Base-by-base conservation (phyloP, 371 early-diverging fungal genomes). In the Dichotomocladium elegans region DNA sequence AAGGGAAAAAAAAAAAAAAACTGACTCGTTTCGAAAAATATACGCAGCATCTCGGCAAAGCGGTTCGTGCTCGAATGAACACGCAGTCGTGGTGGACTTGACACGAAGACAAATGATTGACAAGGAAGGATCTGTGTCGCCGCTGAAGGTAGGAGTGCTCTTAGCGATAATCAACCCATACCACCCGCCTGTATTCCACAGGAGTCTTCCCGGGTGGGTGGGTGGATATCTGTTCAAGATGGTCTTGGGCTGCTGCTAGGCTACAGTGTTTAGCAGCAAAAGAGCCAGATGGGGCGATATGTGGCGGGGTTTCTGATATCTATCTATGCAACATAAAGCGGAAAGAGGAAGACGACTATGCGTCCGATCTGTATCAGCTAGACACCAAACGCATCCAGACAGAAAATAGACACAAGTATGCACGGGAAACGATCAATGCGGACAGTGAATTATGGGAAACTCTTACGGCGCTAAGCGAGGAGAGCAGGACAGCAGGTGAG, bases 401-500 rank as follows among this genome's bases (percentile, higher is more conserved):
- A 33, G 9, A 47, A 6, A 28, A 47, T 29, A 9, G 10, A 8
- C 26, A 46, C 10, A 12, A 41, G 19, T 60, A 51, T 47, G 58
- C 61, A 21, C 58, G 70, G 8, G 43, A 55, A 7, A 44, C 42
- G 9, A 51, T 66, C 14, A 64, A 66, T 53, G 41, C 52, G 11
- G 65, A 71, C 31, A 50, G 57, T 14, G 60, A 64, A 7, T 25
- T 71, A 12, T 72, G 73, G 73, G 37, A 54, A 10, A 44, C 52
- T 24, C 30, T 72, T 3, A 33, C 64, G 9, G 55, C 64, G 19
- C 46, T 69, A 21, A 64, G 58, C 12, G 59, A 64, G 51, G 55
- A 58, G 6, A 58, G 60, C 48, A 34, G 73, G 52, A 72, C 64
- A 21, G 42, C 64, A 35, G 73, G 73, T 72, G 64, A 47, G 24